Evolutionary conservation across 257 asterid genomes (phyloP), one percentile per base, ranked within the genome.

Genomic region (Petunia axillaris): DNA sequence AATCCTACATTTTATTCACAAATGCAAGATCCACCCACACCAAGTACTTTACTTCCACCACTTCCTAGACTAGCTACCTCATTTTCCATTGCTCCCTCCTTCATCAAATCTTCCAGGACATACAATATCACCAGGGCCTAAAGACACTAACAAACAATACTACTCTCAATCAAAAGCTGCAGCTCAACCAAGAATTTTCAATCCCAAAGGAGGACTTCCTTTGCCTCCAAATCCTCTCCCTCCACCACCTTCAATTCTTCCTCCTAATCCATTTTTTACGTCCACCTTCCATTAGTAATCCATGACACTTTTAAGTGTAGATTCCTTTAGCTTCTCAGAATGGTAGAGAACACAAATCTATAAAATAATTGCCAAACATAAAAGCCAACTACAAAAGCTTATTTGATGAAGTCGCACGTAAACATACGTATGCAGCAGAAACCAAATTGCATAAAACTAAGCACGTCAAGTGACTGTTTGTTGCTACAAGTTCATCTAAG

Each of bases 101-200:
- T 85, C 91, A 79, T 93, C 93, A 0, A 81, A 87, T 8, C 89
- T 91, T 76, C 94, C 97, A 1, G 90, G 85, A 57, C 36, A 88
- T 36, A 91, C 95, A 16, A 67, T 46, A 66, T 90, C 96, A 9
- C 91, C 93, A n/a, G 11, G 43, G 14, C 83, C 88, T 48, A 80
- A 48, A 75, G 85, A 78, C 75, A 35, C 81, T 63, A 60, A 71
- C 5, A 38, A 50, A 25, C 8, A 13, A 52, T 4, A 64, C 8
- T 48, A 64, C 64, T 64, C 74, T 48, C 64, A 77, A 25, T 65
- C 80, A 9, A 81, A 81, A 70, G 80, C 82, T 2, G 71, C 81
- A 48, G 73, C 76, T 16, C 40, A 59, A 25, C 70, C 82, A 8
- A 64, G 9, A 4, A 58, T 77, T 64, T 78, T 83, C 71, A 38